phyloP scores from a whole-genome alignment of 768 basidiomycete genomes.

The Leccinum boreale region DNA sequence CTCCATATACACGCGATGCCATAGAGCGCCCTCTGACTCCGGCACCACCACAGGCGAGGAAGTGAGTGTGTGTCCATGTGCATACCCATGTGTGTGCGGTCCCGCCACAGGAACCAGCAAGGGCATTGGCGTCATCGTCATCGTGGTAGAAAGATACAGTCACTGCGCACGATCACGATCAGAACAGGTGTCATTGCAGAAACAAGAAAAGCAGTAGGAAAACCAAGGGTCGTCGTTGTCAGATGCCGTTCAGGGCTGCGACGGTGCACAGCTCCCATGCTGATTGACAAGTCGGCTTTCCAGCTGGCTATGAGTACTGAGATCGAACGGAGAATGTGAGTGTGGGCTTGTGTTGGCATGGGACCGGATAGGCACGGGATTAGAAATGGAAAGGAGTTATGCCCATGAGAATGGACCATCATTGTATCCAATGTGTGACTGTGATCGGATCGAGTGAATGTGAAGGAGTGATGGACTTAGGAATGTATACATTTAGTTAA shows the following conservation, averaged over 20 bases:
- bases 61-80: background rate
- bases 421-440: conserved; percentile 74
- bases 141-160: background rate
- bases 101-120: background rate
- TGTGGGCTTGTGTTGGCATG: conserved; percentile 15
- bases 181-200: background rate
- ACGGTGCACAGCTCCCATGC: conserved; percentile 44
- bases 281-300: conserved; percentile 31
- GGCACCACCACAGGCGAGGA: conserved; percentile 10
- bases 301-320: conserved; percentile 16
- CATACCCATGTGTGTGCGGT: background rate
- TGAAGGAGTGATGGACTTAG: conserved; percentile 60
- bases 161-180: background rate
- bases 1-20: conserved; percentile 65
- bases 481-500: conserved; percentile 57
- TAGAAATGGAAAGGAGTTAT: conserved; percentile 68
- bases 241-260: conserved; percentile 55
- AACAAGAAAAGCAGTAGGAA: background rate
- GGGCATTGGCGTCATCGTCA: background rate
- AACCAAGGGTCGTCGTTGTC: conserved; percentile 5
- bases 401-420: conserved; percentile 80
- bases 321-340: conserved; percentile 23
- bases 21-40: conserved; percentile 34
- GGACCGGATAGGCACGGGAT: conserved; percentile 27
- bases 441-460: conserved; percentile 73